Conservation (phyloP, 2,329 filamentous ascomycete species). For the Talaromyces sp. region DNA sequence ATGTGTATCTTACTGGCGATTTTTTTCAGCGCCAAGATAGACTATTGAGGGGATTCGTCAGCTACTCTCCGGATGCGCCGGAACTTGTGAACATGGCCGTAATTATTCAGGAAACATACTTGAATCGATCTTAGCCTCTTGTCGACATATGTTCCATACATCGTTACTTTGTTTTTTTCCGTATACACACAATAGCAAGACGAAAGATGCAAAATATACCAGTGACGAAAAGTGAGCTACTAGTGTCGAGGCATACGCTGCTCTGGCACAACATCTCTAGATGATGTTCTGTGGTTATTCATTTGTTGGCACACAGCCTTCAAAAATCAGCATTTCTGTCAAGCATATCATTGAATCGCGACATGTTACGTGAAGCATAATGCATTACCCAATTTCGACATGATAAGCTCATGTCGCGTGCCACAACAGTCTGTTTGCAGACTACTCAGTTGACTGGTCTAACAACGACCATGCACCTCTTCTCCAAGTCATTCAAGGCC, state of each 20-base stretch:
- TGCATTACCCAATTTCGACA: not conserved
- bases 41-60: not conserved
- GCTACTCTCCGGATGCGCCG: not conserved
- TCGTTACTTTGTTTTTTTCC: not conserved
- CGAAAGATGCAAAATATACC: not conserved
- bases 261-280: not conserved
- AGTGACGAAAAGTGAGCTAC: not conserved
- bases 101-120: not conserved
- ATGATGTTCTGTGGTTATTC: not conserved
- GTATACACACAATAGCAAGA: not conserved
- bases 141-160: not conserved
- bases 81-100: not conserved
- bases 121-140: not conserved
- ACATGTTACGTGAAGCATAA: not conserved
- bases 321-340: not conserved
- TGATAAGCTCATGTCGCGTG: not conserved
- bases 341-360: not conserved
- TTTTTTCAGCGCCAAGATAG: not conserved
- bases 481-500: not conserved
- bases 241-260: not conserved
- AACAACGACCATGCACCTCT: not conserved
- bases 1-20: not conserved
- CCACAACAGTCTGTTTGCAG: not conserved
- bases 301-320: not conserved
- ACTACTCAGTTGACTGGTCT: not conserved